Percentiles rank a stretch among this genome's conserved stretches.
These are phyloP conservation scores for Acanthamoeba quina DNA, from an alignment of 208 protist genomes.

Conservation along the genomic window DNA sequence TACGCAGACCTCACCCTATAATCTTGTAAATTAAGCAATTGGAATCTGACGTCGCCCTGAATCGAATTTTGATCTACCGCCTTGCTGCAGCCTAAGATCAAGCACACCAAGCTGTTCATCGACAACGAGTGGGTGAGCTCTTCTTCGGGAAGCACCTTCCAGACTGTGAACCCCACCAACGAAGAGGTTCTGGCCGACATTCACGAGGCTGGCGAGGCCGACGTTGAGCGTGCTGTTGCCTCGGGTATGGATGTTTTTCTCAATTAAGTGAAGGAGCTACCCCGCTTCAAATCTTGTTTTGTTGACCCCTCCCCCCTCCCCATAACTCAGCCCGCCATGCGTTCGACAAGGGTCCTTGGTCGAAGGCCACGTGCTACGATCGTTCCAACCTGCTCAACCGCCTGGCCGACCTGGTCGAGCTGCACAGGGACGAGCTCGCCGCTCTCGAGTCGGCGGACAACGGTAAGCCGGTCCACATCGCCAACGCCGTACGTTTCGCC, in stretches of 20 bases:
- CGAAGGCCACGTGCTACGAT: conserved; percentile 75
- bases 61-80: neutral
- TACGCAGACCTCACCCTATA: neutral
- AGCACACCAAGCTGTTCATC: conserved; percentile 92
- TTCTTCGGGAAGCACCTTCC: conserved; percentile 89
- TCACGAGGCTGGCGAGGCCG: conserved; percentile 88
- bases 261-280: neutral
- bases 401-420: conserved; percentile 90
- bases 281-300: neutral
- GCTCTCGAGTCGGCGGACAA: conserved; percentile 93
- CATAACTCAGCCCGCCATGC: conserved; percentile 89
- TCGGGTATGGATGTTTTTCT: conserved; percentile 77
- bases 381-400: conserved; percentile 83
- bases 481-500: conserved; percentile 75
- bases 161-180: conserved; percentile 90
- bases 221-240: conserved; percentile 87
- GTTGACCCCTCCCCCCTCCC: neutral
- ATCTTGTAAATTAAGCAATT: neutral
- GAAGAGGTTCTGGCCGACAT: conserved; percentile 91
- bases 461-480: conserved; percentile 91
- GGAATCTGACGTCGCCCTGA: neutral
- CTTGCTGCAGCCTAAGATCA: neutral
- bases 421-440: conserved; percentile 89
- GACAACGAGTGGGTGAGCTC: conserved; percentile 92
- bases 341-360: conserved; percentile 82